Conservation (phyloP, 352 stramenopile genomes). For the Phytophthora syringae region DNA sequence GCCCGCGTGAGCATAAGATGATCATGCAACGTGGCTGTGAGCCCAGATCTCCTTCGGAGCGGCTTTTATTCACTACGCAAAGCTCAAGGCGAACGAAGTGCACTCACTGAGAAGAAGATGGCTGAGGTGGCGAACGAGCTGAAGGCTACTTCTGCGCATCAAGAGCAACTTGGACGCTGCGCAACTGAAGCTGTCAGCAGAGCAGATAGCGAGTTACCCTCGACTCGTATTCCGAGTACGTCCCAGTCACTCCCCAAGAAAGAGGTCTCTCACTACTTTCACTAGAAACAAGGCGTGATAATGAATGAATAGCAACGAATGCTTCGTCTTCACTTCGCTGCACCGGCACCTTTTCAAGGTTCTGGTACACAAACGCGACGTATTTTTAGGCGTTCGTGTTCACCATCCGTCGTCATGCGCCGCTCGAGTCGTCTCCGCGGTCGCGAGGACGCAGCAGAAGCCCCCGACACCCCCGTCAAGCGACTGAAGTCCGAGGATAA, state of each 20-base stretch:
- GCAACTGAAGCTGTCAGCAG: conserved; percentile 32
- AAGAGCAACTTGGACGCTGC: conserved; percentile 47
- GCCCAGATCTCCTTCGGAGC: no score
- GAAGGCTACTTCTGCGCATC: conserved; percentile 36
- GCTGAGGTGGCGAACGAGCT: conserved; percentile 33
- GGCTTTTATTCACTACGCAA: no score
- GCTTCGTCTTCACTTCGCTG: no score
- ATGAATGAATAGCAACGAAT: no score
- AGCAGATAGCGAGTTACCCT: conserved; percentile 41
- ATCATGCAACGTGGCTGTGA: no score
- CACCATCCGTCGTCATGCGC: conserved; percentile 22
- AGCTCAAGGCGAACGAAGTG: no score
- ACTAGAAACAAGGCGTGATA: no score
- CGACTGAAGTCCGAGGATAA: conserved; percentile 12
- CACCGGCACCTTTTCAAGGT: no score
- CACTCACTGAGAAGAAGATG: conserved; percentile 40
- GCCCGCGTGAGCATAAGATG: no score
- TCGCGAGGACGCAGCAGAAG: conserved; percentile 18
- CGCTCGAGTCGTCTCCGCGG: conserved; percentile 32
- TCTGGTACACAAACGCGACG: neutral
- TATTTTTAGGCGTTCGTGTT: no score
- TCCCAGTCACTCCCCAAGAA: no score
- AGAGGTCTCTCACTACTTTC: no score
- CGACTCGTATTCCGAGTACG: conserved; percentile 38
- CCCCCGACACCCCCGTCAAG: conserved; percentile 3